A percentile compares a stretch with the other conserved stretches of the same genome.
Evolutionary conservation across 1,284 basidiomycete genomes (phyloP).

Genomic region (Marasmius tenuissimus): DNA sequence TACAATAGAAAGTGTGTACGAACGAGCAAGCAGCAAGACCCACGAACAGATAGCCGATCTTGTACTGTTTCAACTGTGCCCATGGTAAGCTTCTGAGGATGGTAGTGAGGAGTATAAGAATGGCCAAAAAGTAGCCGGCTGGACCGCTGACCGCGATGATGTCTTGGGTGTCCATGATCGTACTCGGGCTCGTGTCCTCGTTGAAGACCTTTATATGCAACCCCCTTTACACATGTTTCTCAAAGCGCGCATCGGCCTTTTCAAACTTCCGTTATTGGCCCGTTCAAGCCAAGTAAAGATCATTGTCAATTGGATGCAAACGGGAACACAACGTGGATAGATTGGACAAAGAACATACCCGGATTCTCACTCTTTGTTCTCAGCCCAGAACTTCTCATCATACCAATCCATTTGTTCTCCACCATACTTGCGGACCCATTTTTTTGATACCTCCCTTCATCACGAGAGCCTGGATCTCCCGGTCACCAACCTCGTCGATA

Average conservation of each 20-base stretch:
- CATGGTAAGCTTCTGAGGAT: constrained; percentile 33
- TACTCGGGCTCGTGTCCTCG: background rate
- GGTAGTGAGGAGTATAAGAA: constrained; percentile 39
- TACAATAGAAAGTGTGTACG: constrained; percentile 64
- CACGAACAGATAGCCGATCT: constrained; percentile 26
- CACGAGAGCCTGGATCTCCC: background rate
- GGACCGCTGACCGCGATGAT: constrained; percentile 42
- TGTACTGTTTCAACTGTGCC: constrained; percentile 6
- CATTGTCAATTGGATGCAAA: too few relatives aligned
- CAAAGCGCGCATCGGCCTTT: background rate
- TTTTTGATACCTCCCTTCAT: background rate
- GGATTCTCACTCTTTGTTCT: background rate
- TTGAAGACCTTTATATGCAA: background rate
- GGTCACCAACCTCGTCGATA: background rate
- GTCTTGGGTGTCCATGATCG: constrained; percentile 14
- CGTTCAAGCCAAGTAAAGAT: too few relatives aligned
- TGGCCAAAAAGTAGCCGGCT: constrained; percentile 45
- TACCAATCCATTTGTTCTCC: background rate
- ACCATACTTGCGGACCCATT: background rate
- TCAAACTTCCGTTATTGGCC: background rate
- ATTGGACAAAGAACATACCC: background rate
- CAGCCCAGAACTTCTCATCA: background rate
- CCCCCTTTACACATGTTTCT: background rate
- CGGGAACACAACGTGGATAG: background rate
- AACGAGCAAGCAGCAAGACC: constrained; percentile 40